A percentile compares a stretch with the other conserved stretches of the same genome.
Conservation (phyloP, 2,329 filamentous ascomycete genomes). For the Nigrospora osmanthi region DNA sequence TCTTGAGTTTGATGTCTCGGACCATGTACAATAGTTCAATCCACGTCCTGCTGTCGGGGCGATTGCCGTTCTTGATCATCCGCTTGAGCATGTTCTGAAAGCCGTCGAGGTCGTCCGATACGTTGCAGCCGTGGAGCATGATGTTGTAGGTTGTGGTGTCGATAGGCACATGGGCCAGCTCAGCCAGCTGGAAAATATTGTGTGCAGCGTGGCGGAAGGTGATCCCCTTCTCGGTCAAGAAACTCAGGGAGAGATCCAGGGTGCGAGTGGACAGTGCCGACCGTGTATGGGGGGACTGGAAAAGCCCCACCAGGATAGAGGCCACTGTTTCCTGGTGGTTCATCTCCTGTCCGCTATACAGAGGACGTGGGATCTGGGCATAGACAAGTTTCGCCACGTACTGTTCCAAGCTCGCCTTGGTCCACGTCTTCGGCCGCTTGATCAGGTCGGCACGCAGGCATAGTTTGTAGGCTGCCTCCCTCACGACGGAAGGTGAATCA, state of each 20-base stretch:
- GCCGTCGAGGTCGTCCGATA: slow-evolving; percentile 13
- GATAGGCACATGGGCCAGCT: slow-evolving; percentile 11
- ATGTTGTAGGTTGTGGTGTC: slow-evolving; percentile 16
- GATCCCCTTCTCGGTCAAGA: slow-evolving; percentile 10
- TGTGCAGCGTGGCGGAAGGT: slow-evolving; percentile 13
- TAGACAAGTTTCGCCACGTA: slow-evolving; percentile 18
- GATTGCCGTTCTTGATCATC: slow-evolving; percentile 16
- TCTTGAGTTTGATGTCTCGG: slow-evolving; percentile 26
- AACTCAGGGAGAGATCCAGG: slow-evolving; percentile 18
- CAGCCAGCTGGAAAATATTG: slow-evolving; percentile 12
- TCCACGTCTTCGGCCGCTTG: slow-evolving; percentile 14
- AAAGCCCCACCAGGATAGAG: slow-evolving; percentile 13
- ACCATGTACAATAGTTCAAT: slow-evolving; percentile 28
- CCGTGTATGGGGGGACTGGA: slow-evolving; percentile 13
- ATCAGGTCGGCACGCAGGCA: slow-evolving; percentile 16
- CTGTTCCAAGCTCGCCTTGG: slow-evolving; percentile 15
- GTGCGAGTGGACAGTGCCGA: slow-evolving; percentile 13
- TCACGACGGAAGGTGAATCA: too few relatives aligned
- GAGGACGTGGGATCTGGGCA: slow-evolving; percentile 12
- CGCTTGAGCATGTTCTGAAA: slow-evolving; percentile 16
- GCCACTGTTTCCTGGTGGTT: slow-evolving; percentile 18
- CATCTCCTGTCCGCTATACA: slow-evolving; percentile 11
- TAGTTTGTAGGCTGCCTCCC: slow-evolving; percentile 6
- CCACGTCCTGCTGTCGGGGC: slow-evolving; percentile 15
- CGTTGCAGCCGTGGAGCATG: slow-evolving; percentile 15